Conservation (phyloP, 148 eudicot genomes). For the Tetragonia tetragonoides region DNA sequence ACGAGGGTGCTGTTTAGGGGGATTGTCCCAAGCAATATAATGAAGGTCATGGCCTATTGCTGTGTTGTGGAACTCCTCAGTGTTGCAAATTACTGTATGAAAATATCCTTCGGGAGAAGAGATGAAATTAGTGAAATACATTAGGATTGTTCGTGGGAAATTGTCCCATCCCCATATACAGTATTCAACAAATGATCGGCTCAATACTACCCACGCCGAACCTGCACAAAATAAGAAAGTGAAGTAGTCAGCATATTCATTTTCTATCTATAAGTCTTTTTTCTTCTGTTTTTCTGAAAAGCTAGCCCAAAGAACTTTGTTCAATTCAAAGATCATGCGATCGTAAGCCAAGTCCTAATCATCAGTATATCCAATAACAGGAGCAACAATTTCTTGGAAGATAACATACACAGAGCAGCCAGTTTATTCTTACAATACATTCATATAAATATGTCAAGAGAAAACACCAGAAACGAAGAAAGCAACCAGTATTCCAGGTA, state of each 20-base stretch:
- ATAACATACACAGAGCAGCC: too few species aligned
- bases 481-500: too few species aligned
- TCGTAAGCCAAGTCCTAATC: not conserved
- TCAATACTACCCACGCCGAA: constrained; percentile 92
- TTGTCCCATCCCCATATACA: constrained; percentile 99
- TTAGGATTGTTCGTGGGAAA: constrained; percentile 78
- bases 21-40: constrained; percentile 94
- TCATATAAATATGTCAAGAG: too few species aligned
- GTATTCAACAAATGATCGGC: constrained; percentile 88
- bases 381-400: too few species aligned
- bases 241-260: not conserved
- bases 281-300: not conserved
- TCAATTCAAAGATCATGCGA: not conserved
- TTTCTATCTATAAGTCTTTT: too few species aligned
- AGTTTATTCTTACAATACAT: too few species aligned
- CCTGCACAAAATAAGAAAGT: constrained; percentile 41
- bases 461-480: too few species aligned
- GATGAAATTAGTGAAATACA: constrained; percentile 86
- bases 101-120: constrained; percentile 98
- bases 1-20: constrained; percentile 93
- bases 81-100: constrained; percentile 90
- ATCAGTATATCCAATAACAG: not conserved
- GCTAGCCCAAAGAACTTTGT: not conserved
- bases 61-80: constrained; percentile 55
- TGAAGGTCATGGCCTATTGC: constrained; percentile 92